Evolutionary conservation across 805 yeast genomes (phyloP), one percentile per base, ranked within the genome.

Genomic region (Ogataea neopini): DNA sequence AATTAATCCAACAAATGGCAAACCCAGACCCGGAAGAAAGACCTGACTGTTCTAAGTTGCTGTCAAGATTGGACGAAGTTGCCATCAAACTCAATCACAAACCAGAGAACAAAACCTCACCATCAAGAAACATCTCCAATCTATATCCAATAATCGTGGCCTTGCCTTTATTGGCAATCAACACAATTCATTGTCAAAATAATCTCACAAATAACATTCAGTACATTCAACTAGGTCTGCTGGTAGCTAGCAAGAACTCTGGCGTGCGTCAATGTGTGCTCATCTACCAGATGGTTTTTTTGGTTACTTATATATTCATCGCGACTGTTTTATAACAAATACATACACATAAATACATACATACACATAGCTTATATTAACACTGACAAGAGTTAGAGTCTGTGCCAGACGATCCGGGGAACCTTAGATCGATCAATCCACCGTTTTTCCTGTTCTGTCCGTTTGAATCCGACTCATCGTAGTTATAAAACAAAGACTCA

Each of bases 1-100:
- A 26, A 2, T 32, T 62, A 38, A 58, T 61, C 11, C 40, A 36
- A 20, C 14, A 17, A 23, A 54, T 61, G 64, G 56, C 52, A 15
- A 44, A 51, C 59, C 67, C 18, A 48, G 56, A 70, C 14, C 74
- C 78, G 0, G 50, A 44, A 0, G 48, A 54, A 7, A 71, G 88
- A 45, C 77, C 81, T 8, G 56, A 66, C 1, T 75, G 83, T 3
- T 65, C 60, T 0, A 71, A 72, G 13, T 62, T 79, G 1, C 54
- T 74, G 17, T 41, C 51, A 4, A 50, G 57, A n/a, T 45, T 76
- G 45, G 49, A 42, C 11, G 8, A 13, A 10, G 50, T 56, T 2
- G 39, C 18, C 8, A 20, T 32, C 10, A 51, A 45, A 18, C 40
- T 56, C 26, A 26, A 22, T 4, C 22, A 34, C 17, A 34, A 34